Conservation (phyloP, 163 green algal genomes). For the Volvox carteri region DNA sequence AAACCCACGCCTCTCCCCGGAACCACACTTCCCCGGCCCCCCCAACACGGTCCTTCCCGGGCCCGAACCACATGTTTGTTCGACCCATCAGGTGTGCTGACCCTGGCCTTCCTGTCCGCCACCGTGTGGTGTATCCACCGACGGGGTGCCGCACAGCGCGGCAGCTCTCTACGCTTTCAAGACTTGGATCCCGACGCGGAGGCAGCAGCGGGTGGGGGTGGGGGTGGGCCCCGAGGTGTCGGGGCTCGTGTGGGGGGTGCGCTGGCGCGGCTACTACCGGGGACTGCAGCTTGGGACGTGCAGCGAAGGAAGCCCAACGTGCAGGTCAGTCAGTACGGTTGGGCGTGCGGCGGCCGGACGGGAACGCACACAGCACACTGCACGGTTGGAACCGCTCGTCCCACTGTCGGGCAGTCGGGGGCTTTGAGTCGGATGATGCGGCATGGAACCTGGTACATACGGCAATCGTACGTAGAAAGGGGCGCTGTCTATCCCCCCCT, state of each 20-base stretch:
- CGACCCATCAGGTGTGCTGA: neutral
- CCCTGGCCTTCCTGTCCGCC: neutral
- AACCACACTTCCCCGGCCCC: no score
- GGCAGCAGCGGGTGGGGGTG: neutral
- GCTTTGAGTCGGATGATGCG: no score
- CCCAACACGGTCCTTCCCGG: no score
- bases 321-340: neutral
- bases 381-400: no score
- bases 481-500: no score
- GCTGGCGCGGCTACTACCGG: constrained; percentile 23
- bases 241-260: neutral
- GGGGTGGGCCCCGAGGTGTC: neutral
- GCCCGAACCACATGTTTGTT: neutral
- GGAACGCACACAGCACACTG: no score
- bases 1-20: no score
- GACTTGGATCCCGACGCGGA: neutral
- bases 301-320: neutral
- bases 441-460: no score
- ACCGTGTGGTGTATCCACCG: constrained; percentile 32
- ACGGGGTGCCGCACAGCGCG: neutral
- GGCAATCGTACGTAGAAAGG: no score
- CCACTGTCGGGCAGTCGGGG: no score
- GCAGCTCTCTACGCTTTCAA: neutral
- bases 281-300: neutral
- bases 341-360: no score